Conservation (phyloP, 2,329 filamentous ascomycete genomes). For the Aspergillus versicolor region DNA sequence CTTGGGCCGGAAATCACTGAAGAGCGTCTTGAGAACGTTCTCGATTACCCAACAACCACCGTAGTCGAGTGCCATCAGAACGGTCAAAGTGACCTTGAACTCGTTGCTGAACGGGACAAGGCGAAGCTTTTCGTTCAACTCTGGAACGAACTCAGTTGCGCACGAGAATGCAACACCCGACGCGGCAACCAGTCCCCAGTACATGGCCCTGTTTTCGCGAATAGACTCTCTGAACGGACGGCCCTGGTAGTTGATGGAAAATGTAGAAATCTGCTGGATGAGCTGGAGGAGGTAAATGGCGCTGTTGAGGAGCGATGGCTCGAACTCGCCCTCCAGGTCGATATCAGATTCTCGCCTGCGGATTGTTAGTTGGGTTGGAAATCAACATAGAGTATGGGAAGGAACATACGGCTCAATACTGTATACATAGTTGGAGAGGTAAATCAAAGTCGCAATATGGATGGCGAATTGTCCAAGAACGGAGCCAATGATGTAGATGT, state of each 20-base stretch:
- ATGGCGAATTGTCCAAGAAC: constrained; percentile 96
- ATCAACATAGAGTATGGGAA: neutral
- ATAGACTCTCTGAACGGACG: constrained; percentile 96
- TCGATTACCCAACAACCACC: constrained; percentile 84
- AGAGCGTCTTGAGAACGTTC: constrained; percentile 76
- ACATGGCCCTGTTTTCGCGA: constrained; percentile 96
- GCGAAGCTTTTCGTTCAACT: constrained; percentile 89
- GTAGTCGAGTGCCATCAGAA: constrained; percentile 85
- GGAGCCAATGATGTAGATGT: constrained; percentile 96
- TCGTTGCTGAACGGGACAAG: constrained; percentile 85
- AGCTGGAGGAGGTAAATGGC: constrained; percentile 96
- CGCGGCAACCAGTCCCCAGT: constrained; percentile 89
- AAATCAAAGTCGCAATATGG: constrained; percentile 91
- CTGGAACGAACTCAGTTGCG: constrained; percentile 91
- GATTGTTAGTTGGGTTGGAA: constrained; percentile 32
- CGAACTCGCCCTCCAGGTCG: constrained; percentile 92
- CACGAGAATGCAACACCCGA: constrained; percentile 89
- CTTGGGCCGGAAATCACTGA: constrained; percentile 89
- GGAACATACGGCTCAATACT: constrained; percentile 73
- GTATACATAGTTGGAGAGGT: constrained; percentile 87
- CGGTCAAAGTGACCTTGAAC: constrained; percentile 84
- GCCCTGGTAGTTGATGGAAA: constrained; percentile 99
- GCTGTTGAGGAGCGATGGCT: constrained; percentile 90
- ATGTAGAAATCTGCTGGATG: constrained; percentile 98
- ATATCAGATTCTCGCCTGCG: constrained; percentile 59